Conservation (phyloP, 2,329 filamentous ascomycete genomes). For the Purpureocillium lavendulum region DNA sequence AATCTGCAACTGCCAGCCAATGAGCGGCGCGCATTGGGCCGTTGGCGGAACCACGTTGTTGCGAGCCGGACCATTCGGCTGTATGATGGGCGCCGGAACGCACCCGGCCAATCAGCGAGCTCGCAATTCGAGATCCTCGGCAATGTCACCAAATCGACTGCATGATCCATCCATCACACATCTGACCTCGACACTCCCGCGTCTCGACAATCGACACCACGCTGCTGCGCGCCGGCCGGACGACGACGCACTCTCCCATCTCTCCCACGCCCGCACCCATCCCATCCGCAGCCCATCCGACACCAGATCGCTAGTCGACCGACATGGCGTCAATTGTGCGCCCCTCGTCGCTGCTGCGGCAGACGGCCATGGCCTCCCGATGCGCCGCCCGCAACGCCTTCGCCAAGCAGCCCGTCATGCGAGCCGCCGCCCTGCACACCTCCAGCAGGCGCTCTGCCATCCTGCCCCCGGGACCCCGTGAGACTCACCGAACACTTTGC, state of each 20-base stretch:
- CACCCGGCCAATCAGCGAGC: slow-evolving; percentile 33
- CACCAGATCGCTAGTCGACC: neutral
- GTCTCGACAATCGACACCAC: neutral
- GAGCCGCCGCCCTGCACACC: slow-evolving; percentile 79
- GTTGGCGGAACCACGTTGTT: slow-evolving; percentile 16
- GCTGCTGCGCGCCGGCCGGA: neutral
- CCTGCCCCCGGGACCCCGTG: slow-evolving; percentile 80
- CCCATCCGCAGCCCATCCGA: neutral
- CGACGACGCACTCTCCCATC: slow-evolving; percentile 1
- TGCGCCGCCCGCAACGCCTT: slow-evolving; percentile 25
- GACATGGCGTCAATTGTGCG: slow-evolving; percentile 51
- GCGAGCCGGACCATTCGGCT: slow-evolving; percentile 14
- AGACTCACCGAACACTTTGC: slow-evolving; percentile 25
- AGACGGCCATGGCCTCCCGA: slow-evolving; percentile 35
- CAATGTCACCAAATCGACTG: slow-evolving; percentile 25
- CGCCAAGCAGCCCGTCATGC: slow-evolving; percentile 28
- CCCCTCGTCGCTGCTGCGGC: slow-evolving; percentile 46
- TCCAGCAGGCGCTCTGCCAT: slow-evolving; percentile 69
- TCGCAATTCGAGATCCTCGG: slow-evolving; percentile 42
- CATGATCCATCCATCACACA: no score
- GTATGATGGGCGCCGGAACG: slow-evolving; percentile 16
- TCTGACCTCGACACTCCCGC: no score
- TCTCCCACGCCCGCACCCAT: no score
- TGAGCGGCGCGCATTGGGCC: slow-evolving; percentile 10
- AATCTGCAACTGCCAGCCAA: slow-evolving; percentile 16